A percentile compares a stretch with the other conserved stretches of the same genome.
Conservation (phyloP, 306 rosid genomes). For the Cyamopsis tetragonoloba region DNA sequence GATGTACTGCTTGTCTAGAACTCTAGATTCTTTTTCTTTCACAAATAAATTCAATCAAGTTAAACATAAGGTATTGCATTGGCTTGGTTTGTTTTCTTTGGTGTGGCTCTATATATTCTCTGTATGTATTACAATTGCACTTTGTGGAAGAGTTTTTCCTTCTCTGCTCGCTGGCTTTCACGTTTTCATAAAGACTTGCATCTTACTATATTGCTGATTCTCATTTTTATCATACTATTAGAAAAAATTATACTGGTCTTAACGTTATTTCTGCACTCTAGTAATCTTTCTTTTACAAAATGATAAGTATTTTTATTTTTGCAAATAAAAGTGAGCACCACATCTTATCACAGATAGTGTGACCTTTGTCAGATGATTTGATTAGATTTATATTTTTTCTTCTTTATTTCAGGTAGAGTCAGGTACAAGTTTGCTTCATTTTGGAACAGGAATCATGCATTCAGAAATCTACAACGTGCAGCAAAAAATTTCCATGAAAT, state of each 20-base stretch:
- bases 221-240: background rate
- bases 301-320: background rate
- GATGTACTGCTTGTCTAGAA: slow-evolving; percentile 7
- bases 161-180: background rate
- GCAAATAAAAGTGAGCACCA: background rate
- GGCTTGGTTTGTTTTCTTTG: background rate
- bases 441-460: slow-evolving; percentile 97
- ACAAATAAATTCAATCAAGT: background rate
- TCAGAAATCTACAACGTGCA: slow-evolving; percentile 76
- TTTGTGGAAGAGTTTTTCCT: background rate
- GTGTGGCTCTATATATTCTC: background rate
- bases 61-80: slow-evolving; percentile 6
- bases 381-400: slow-evolving; percentile 28
- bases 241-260: background rate
- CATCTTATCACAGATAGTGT: background rate
- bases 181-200: background rate
- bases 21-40: no score
- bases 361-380: slow-evolving; percentile 14
- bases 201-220: background rate
- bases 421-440: slow-evolving; percentile 96
- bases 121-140: background rate
- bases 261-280: background rate
- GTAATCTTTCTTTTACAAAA: background rate
- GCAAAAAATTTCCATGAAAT: slow-evolving; percentile 57
- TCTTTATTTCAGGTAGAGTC: slow-evolving; percentile 83